These are phyloP conservation scores for Drechslerella dactyloides DNA, from an alignment of 2,329 filamentous ascomycete genomes.

Conservation along the genomic window DNA sequence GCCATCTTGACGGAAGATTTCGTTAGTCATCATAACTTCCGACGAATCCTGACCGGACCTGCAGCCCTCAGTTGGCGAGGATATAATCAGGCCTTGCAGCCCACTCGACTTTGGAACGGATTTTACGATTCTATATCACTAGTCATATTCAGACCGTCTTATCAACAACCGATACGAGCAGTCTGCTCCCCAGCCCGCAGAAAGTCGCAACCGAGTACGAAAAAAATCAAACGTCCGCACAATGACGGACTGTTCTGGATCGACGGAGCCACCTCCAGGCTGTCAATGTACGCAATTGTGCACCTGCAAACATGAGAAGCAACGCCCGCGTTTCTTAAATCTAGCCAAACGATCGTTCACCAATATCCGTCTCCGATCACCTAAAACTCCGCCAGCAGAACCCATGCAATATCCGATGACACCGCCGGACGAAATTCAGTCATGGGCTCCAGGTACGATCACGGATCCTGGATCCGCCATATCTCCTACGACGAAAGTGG, in stretches of 20 bases:
- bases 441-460: conserved; percentile 18
- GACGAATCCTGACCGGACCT: conserved; percentile 29
- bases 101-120: conserved; percentile 40
- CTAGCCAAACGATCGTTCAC: conserved; percentile 48
- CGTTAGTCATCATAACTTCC: conserved; percentile 36
- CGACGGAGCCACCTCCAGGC: conserved; percentile 12
- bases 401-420: conserved; percentile 40
- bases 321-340: conserved; percentile 44
- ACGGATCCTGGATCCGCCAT: conserved; percentile 15
- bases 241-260: conserved; percentile 30
- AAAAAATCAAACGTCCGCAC: conserved; percentile 8
- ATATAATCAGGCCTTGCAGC: conserved; percentile 49
- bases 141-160: conserved; percentile 34
- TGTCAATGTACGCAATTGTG: conserved; percentile 41
- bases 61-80: conserved; percentile 23
- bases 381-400: conserved; percentile 35
- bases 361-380: conserved; percentile 46
- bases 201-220: conserved; percentile 1
- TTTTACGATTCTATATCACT: conserved; percentile 41
- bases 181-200: conserved; percentile 5
- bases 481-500: conserved; percentile 38
- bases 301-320: conserved; percentile 45
- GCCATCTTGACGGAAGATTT: conserved; percentile 4
- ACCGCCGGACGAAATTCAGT: conserved; percentile 34
- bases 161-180: conserved; percentile 38